Evolutionary conservation across 164 flowering plant species (phyloP), one percentile per base, ranked within the genome.

Genomic region (Vitis cinerea): DNA sequence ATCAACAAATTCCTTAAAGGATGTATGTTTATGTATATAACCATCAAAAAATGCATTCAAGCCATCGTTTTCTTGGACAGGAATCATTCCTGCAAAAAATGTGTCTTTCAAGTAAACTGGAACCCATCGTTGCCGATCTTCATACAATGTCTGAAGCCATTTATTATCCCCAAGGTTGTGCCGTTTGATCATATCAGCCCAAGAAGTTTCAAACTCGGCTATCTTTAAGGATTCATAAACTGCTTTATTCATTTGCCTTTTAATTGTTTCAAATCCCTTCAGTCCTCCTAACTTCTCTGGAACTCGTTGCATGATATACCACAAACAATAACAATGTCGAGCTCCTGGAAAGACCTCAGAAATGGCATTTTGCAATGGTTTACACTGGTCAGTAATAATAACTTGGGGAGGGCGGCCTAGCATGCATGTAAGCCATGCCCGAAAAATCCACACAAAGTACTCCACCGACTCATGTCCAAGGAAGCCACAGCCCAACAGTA

Each of bases 271-370:
- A 64, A 67, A 84, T 23, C 78, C 82, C 13, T 59, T 37, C 72
- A 79, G 31, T 63, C 82, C 87, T 66, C 85, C 81, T 71, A 84
- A 59, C 75, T 78, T 82, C 71, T 82, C 85, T 10, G 84, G 84
- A 71, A 85, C 77, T 68, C 77, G 77, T 61, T 78, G 80, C 79
- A 81, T 77, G 69, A 85, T 79, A 68, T 69, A 72, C 73, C 75
- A 75, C 75, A 74, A 13, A 61, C 74, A 71, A 58, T 64, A 79
- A 72, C 84, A 77, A 71, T 85, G 86, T 27, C 68, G 73, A 74
- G 82, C 80, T 9, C 61, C 63, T 11, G 85, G 85, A 61, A 84
- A 77, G 56, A 81, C 84, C 63, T 81, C 83, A 58, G 73, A 68
- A 30, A 84, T 72, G 12, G 84, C 87, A 60, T 31, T 65, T 37